These are phyloP conservation scores for Didymella segeticola DNA, from an alignment of 2,329 filamentous ascomycete genomes.

Conservation along the genomic window DNA sequence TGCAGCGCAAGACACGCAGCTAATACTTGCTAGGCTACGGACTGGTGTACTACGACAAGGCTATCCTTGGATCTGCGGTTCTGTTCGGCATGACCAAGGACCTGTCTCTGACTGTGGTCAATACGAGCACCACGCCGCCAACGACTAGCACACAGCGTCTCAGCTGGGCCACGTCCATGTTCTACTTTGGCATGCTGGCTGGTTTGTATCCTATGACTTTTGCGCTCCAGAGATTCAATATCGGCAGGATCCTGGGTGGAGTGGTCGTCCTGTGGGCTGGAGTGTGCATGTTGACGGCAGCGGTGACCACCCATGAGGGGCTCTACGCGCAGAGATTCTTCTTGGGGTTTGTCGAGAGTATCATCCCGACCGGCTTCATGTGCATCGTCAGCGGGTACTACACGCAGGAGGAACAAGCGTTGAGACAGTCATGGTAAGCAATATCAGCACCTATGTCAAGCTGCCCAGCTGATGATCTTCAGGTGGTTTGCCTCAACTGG, in stretches of 20 bases:
- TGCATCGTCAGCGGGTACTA: constrained; percentile 56
- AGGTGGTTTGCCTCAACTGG: constrained; percentile 67
- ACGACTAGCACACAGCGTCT: constrained; percentile 71
- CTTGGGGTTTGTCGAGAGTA: constrained; percentile 62
- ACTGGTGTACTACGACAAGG: constrained; percentile 75
- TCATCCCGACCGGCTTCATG: constrained; percentile 65
- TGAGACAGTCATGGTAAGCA: constrained; percentile 61
- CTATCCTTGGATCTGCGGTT: constrained; percentile 74
- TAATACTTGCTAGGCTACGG: constrained; percentile 60
- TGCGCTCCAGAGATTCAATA: constrained; percentile 70
- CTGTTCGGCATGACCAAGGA: constrained; percentile 80
- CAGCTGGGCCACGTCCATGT: constrained; percentile 78
- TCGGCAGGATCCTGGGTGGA: constrained; percentile 68
- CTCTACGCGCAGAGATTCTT: constrained; percentile 65
- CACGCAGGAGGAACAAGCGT: constrained; percentile 51
- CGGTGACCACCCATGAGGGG: constrained; percentile 67
- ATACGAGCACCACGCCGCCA: constrained; percentile 58
- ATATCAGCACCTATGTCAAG: no score
- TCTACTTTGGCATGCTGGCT: constrained; percentile 81
- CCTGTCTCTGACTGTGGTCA: constrained; percentile 64
- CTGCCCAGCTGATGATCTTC: neutral
- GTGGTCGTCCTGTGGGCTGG: constrained; percentile 71
- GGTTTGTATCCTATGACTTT: constrained; percentile 78
- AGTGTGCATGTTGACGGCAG: constrained; percentile 72
- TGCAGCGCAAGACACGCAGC: no score